Conservation (phyloP, 257 asterid genomes). For the Nicotiana noctiflora region DNA sequence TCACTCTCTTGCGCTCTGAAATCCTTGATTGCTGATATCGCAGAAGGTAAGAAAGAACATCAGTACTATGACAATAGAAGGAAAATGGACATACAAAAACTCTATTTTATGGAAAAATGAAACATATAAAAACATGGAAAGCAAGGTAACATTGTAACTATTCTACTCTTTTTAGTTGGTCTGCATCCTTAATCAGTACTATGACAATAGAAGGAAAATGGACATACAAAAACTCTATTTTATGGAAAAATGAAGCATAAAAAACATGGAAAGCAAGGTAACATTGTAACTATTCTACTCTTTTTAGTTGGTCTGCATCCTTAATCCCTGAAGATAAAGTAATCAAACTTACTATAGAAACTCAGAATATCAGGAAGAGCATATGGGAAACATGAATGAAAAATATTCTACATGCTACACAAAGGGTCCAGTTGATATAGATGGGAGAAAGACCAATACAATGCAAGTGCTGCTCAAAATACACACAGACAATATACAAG, state of each 20-base stretch:
- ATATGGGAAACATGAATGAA: not conserved
- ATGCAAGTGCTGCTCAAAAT: not conserved
- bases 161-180: not conserved
- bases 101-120: not conserved
- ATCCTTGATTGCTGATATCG: slow-evolving; percentile 55
- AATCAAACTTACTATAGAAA: not conserved
- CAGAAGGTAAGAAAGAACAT: slow-evolving; percentile 12
- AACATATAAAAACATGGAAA: not conserved
- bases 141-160: not conserved
- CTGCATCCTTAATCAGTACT: slow-evolving; percentile 8
- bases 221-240: not conserved
- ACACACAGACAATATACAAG: not conserved
- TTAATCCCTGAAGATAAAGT: not conserved
- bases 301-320: not conserved
- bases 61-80: slow-evolving; percentile 1
- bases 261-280: not conserved
- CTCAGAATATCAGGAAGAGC: not conserved
- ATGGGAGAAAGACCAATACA: too few relatives aligned
- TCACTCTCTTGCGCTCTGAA: slow-evolving; percentile 31
- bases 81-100: not conserved
- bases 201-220: not conserved
- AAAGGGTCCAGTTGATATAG: too few relatives aligned
- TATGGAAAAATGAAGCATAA: not conserved
- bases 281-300: too few relatives aligned
- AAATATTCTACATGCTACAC: not conserved